Conservation (phyloP, 2,329 filamentous ascomycete genomes). For the Phoma sp. region DNA sequence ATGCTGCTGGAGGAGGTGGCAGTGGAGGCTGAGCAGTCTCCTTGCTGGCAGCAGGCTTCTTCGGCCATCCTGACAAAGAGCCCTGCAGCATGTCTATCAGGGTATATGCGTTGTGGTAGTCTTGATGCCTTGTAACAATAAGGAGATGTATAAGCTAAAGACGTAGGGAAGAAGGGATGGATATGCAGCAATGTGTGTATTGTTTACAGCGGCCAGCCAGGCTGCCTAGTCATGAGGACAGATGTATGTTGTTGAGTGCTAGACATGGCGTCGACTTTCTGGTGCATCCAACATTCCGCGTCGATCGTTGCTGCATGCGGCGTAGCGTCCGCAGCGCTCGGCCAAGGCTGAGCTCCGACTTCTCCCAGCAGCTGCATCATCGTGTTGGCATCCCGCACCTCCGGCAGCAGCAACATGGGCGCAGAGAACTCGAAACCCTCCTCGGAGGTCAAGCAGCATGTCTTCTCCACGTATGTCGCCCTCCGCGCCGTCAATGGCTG, state of each 20-base stretch:
- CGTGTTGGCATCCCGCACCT: constrained; percentile 27
- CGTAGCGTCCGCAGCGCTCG: constrained; percentile 29
- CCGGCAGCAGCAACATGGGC: constrained; percentile 58
- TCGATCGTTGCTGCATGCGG: constrained; percentile 20
- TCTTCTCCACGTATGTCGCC: constrained; percentile 64
- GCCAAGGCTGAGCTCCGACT: constrained; percentile 40
- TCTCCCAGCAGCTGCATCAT: constrained; percentile 39
- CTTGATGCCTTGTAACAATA: background rate
- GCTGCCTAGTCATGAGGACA: constrained; percentile 11
- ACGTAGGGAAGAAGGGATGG: background rate
- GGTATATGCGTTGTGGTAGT: constrained; percentile 1
- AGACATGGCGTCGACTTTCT: constrained; percentile 24
- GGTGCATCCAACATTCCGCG: constrained; percentile 25
- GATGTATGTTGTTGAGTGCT: constrained; percentile 17
- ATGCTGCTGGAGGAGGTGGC: constrained; percentile 11
- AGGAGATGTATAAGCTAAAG: too few relatives aligned
- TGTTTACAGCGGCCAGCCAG: background rate
- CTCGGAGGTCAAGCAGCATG: constrained; percentile 60
- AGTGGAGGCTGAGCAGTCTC: constrained; percentile 23
- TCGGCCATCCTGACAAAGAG: constrained; percentile 55
- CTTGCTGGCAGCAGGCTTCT: constrained; percentile 49
- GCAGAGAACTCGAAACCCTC: constrained; percentile 67
- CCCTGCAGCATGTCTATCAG: constrained; percentile 51
- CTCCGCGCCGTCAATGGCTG: constrained; percentile 30
- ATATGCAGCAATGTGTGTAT: background rate